phyloP scores from a whole-genome alignment of 768 basidiomycete species.

The Pholiota microspora region DNA sequence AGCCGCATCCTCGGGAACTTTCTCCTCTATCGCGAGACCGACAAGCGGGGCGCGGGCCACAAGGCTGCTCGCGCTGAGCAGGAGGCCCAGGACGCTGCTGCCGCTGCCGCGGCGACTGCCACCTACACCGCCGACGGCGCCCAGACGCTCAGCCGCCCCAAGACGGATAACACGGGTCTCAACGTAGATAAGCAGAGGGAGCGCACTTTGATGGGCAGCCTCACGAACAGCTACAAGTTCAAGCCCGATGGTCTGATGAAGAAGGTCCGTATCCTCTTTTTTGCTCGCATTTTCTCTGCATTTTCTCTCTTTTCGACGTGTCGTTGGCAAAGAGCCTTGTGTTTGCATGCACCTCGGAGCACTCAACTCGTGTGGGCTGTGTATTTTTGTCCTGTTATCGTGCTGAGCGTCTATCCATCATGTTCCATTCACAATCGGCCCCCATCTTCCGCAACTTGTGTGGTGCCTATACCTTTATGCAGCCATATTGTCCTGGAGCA shows the following conservation, averaged over 20 bases:
- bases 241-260: constrained; percentile 94
- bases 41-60: constrained; percentile 73
- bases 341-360: no score
- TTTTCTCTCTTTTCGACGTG: not conserved
- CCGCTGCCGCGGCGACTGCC: constrained; percentile 18
- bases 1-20: constrained; percentile 93
- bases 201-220: constrained; percentile 80
- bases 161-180: constrained; percentile 41
- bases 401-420: not conserved
- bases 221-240: constrained; percentile 94
- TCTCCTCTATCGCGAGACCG: constrained; percentile 91
- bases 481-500: no score
- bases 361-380: no score
- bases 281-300: not conserved
- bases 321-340: not conserved
- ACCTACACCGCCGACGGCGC: constrained; percentile 21
- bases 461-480: no score
- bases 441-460: no score
- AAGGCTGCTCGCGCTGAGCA: constrained; percentile 44
- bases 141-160: constrained; percentile 64
- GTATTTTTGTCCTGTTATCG: no score
- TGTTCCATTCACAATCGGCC: no score
- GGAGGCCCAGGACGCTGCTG: constrained; percentile 33
- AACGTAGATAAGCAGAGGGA: constrained; percentile 74
- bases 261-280: constrained; percentile 59